Percentiles rank a stretch among this genome's conserved stretches.
These are phyloP conservation scores for Trichothecium roseum DNA, from an alignment of 2,329 filamentous ascomycete genomes.

Conservation along the genomic window DNA sequence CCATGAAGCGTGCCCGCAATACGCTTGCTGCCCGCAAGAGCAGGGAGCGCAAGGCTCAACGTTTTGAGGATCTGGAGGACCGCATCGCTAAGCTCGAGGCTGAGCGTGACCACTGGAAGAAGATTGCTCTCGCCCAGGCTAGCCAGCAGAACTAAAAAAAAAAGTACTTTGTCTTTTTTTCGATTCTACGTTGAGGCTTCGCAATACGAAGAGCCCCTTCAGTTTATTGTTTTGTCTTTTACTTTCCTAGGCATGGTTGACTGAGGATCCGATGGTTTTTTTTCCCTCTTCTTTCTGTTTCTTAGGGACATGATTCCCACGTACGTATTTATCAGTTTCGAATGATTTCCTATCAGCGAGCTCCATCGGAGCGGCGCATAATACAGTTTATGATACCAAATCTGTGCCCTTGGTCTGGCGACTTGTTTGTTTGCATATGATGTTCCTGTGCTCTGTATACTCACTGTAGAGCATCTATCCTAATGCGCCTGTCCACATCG, in stretches of 20 bases:
- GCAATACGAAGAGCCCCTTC: slow-evolving; percentile 1
- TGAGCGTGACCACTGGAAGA: slow-evolving; percentile 58
- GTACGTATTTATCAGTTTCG: too few species aligned
- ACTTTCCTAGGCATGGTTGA: slow-evolving; percentile 2
- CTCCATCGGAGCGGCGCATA: too few species aligned
- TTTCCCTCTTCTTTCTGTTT: neutral
- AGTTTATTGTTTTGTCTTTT: neutral
- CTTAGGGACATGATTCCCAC: neutral
- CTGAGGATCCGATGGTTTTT: slow-evolving; percentile 5
- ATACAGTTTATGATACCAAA: too few species aligned
- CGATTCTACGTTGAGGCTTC: neutral
- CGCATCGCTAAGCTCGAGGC: slow-evolving; percentile 59
- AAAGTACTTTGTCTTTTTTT: neutral
- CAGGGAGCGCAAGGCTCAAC: slow-evolving; percentile 72
- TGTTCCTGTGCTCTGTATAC: too few species aligned
- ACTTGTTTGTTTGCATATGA: too few species aligned
- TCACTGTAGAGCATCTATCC: too few species aligned
- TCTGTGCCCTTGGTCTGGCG: too few species aligned
- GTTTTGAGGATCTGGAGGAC: slow-evolving; percentile 64
- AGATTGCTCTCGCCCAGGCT: slow-evolving; percentile 34
- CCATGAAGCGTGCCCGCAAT: slow-evolving; percentile 88
- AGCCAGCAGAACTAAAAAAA: slow-evolving; percentile 17
- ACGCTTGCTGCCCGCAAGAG: slow-evolving; percentile 91
- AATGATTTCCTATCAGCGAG: too few species aligned
- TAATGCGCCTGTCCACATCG: too few species aligned